Percentiles rank a stretch among this genome's conserved stretches.
These are phyloP conservation scores for Fusarium metavorans DNA, from an alignment of 2,329 filamentous ascomycete genomes.

Conservation along the genomic window DNA sequence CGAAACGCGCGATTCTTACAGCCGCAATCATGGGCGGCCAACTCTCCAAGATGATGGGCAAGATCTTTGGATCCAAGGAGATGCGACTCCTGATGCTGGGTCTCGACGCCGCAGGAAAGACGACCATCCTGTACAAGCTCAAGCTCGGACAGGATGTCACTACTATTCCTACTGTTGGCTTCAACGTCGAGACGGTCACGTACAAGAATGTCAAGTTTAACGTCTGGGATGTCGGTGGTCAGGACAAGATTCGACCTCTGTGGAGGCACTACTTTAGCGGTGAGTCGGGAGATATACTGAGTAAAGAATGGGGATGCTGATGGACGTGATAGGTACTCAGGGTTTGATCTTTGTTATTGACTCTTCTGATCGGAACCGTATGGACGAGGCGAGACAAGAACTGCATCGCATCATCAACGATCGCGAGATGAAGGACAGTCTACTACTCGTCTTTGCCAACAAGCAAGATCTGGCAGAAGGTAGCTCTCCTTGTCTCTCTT, in stretches of 20 bases:
- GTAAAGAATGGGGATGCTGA: background rate
- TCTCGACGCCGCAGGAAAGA: slow-evolving; percentile 98
- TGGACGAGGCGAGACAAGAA: slow-evolving; percentile 93
- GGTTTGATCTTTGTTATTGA: slow-evolving; percentile 99
- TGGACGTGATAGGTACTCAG: slow-evolving; percentile 78
- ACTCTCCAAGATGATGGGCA: slow-evolving; percentile 96
- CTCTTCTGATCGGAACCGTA: slow-evolving; percentile 89
- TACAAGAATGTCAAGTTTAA: slow-evolving; percentile 99
- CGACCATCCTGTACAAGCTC: slow-evolving; percentile 98
- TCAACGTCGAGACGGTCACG: slow-evolving; percentile 98
- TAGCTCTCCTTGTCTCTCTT: slow-evolving; percentile 46
- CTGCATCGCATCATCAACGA: slow-evolving; percentile 98
- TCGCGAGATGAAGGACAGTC: slow-evolving; percentile 95
- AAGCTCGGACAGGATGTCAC: slow-evolving; percentile 99
- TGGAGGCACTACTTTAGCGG: slow-evolving; percentile 98
- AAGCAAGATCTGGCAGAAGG: slow-evolving; percentile 95
- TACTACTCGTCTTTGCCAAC: slow-evolving; percentile 96
- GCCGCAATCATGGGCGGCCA: slow-evolving; percentile 83
- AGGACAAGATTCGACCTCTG: slow-evolving; percentile 97
- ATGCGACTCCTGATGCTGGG: slow-evolving; percentile 99
- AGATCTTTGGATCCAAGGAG: slow-evolving; percentile 99
- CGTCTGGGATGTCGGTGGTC: slow-evolving; percentile 98
- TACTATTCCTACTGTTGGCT: slow-evolving; percentile 97
- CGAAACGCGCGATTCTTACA: background rate
- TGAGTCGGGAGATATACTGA: slow-evolving; percentile 51